Evolutionary conservation across 768 basidiomycete species (phyloP).

Genomic region (Cystofilobasidium bisporidii): DNA sequence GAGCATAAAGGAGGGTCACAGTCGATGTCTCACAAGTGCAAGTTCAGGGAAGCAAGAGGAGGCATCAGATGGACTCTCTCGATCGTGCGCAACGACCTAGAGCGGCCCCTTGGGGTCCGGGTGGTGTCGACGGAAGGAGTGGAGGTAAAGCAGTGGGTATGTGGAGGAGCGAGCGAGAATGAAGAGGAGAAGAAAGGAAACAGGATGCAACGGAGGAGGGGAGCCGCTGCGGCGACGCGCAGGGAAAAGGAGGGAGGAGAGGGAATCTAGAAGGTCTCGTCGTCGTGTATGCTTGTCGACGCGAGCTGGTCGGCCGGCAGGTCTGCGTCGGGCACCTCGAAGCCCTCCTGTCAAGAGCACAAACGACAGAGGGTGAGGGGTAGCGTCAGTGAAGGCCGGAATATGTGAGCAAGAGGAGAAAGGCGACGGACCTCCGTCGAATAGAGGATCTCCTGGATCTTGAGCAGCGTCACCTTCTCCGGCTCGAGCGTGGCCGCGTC

Average conservation of each 20-base stretch:
- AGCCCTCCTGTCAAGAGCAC: conserved; percentile 59
- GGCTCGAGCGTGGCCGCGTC: conserved; percentile 46
- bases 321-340: conserved; percentile 68
- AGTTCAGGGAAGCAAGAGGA: no score
- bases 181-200: no score
- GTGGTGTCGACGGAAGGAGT: not conserved
- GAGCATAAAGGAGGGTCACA: no score
- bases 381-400: conserved; percentile 21
- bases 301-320: conserved; percentile 20
- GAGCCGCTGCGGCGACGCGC: no score
- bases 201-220: no score
- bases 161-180: no score
- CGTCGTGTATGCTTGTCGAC: conserved; percentile 31
- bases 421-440: conserved; percentile 67
- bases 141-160: not conserved
- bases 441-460: conserved; percentile 88
- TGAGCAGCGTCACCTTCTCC: conserved; percentile 47
- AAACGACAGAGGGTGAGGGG: not conserved
- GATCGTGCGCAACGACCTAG: no score
- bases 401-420: not conserved
- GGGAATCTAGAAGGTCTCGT: conserved; percentile 37
- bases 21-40: no score
- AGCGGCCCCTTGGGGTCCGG: not conserved
- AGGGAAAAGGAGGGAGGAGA: not conserved
- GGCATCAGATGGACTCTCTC: no score